Conservation (phyloP, 352 stramenopile species). For the Elongisporangium prolatum region DNA sequence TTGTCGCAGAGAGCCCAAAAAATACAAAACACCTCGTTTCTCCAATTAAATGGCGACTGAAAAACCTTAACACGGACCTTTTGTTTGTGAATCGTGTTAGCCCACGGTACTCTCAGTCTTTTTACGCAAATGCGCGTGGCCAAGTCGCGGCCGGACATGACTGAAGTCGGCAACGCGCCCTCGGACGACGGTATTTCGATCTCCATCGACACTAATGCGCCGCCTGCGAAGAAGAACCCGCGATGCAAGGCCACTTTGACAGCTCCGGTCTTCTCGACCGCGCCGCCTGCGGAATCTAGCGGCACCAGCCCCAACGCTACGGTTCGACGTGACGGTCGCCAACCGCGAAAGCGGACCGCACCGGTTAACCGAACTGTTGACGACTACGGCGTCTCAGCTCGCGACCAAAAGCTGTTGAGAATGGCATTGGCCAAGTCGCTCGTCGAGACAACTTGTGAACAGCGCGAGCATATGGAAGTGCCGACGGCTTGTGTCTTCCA, state of each 20-base stretch:
- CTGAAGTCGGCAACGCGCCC: not conserved
- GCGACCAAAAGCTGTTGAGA: slow-evolving; percentile 60
- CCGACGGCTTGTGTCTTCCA: slow-evolving; percentile 59
- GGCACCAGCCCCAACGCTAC: not conserved
- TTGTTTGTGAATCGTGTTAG: not conserved
- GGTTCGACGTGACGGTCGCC: slow-evolving; percentile 15
- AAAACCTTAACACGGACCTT: not conserved
- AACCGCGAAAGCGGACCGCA: slow-evolving; percentile 33
- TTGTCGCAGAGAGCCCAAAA: not conserved
- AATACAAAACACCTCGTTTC: not conserved
- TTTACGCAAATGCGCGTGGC: not conserved
- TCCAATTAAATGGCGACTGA: not conserved
- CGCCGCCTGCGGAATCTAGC: not conserved
- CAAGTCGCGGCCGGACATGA: not conserved
- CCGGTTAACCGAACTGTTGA: slow-evolving; percentile 14
- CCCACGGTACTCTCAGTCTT: not conserved
- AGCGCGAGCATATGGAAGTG: slow-evolving; percentile 24
- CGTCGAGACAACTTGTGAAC: slow-evolving; percentile 29
- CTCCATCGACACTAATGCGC: not conserved
- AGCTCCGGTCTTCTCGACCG: not conserved
- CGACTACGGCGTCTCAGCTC: slow-evolving; percentile 9
- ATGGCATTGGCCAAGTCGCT: slow-evolving; percentile 48
- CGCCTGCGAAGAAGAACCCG: not conserved
- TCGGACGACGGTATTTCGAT: not conserved
- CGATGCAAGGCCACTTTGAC: not conserved